These are phyloP conservation scores for Colletotrichum lini DNA, from an alignment of 2,329 filamentous ascomycete genomes.

Conservation along the genomic window DNA sequence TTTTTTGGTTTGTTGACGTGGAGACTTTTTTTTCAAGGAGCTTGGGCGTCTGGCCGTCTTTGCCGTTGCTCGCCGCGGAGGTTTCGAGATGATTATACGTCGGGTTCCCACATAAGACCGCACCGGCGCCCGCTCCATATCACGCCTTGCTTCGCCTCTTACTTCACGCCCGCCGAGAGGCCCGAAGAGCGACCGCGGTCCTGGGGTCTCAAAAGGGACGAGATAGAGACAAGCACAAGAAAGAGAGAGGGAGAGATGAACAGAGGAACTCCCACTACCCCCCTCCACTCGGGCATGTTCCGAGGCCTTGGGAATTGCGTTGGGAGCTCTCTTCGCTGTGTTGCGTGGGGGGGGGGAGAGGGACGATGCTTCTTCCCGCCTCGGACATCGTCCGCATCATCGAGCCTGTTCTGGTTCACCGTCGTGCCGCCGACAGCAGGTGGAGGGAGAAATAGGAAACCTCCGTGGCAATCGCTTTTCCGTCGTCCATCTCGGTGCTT, in stretches of 20 bases:
- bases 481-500: not conserved
- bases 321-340: not conserved
- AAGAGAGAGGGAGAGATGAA: not conserved
- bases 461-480: conserved; percentile 1
- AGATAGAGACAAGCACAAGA: not conserved
- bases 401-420: not conserved
- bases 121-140: not conserved
- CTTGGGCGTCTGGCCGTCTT: not conserved
- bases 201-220: too few relatives aligned
- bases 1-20: not conserved
- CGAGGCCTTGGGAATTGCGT: not conserved
- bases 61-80: not conserved
- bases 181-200: conserved; percentile 20
- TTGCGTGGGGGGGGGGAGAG: not conserved
- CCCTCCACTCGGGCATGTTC: conserved; percentile 38
- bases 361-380: not conserved
- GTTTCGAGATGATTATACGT: conserved; percentile 8
- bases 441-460: not conserved
- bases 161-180: not conserved
- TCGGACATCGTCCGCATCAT: not conserved
- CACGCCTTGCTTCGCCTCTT: not conserved
- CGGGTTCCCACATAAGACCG: not conserved
- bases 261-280: too few relatives aligned
- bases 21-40: not conserved
- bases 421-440: not conserved